Evolutionary conservation across 176 grass and related monocot species (phyloP), one percentile per base, ranked within the genome.

Genomic region (Pontederia crassipes): DNA sequence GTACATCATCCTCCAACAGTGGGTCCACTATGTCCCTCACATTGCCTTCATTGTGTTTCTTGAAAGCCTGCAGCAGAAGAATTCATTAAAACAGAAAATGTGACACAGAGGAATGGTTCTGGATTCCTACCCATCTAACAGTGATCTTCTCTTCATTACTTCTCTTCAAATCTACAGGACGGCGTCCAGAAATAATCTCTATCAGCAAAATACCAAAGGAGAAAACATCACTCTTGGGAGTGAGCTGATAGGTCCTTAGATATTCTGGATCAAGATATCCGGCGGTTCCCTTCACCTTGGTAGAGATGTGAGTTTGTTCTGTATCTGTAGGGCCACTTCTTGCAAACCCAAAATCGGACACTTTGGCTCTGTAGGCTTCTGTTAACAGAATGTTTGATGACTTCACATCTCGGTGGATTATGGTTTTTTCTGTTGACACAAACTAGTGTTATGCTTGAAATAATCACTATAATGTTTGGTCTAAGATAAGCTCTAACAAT

Each of bases 391-490:
- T 98, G 69, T 98, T 98, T 45, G 93, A 98, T 45, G 93, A 98
- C 78, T 98, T 98, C 18, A 98, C 93, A 77, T 98, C 93, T 8
- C 93, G 87, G 63, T 98, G 93, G 69, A 98, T 98, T 85, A 98
- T 98, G 0, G 88, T 98, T 79, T 85, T 98, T 65, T 98, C 93
- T 98, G 84, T 77, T 56, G 56, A 82, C 32, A 80, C 9, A 26
- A 58, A 35, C 29, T 35, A 35, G 29, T 35, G 29, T 35, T 35
- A 53, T 53, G 51, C n/a, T 53, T 35, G 29, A 4, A 2, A 35
- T 35, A 4, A 35, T 35, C 29, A 35, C 4, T 35, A 4, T 35
- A 2, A 35, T 35, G 29, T 35, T 35, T n/a, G n/a, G n/a, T n/a
- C n/a, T 35, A 35, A 35, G 4, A 35, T 35, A 2, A 35, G 29